These are phyloP conservation scores for Penicillium roqueforti DNA, from an alignment of 495 filamentous ascomycete genomes.

Conservation along the genomic window DNA sequence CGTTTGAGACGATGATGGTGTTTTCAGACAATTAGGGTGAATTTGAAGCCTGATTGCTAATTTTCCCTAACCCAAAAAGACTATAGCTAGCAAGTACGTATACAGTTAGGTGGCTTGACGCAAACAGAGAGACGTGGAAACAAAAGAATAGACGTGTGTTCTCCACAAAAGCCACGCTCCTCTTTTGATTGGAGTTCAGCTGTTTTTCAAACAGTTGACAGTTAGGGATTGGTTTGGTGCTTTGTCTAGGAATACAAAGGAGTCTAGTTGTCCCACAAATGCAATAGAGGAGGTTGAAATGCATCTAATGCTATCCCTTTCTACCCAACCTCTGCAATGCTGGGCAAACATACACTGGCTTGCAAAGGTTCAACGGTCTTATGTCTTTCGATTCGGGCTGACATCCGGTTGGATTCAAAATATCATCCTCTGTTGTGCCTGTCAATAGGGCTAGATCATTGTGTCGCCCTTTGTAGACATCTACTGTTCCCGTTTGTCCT, in stretches of 20 bases:
- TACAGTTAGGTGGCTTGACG: conserved; percentile 8
- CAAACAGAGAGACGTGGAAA: conserved; percentile 7
- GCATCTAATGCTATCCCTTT: conserved; percentile 5
- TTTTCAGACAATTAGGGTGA: background rate
- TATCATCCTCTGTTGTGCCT: conserved; percentile 8
- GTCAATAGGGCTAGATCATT: conserved; percentile 1
- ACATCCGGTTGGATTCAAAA: conserved; percentile 4
- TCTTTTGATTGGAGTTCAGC: conserved; percentile 8
- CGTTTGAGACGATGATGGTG: background rate
- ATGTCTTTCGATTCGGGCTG: conserved; percentile 4
- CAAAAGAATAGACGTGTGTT: conserved; percentile 4
- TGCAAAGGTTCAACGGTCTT: background rate
- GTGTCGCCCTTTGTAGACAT: background rate
- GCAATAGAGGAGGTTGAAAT: background rate
- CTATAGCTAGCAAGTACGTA: background rate
- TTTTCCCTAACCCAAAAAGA: background rate
- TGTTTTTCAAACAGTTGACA: conserved; percentile 2
- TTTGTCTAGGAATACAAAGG: conserved; percentile 1
- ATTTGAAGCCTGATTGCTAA: background rate
- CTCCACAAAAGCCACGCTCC: conserved; percentile 1
- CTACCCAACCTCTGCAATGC: conserved; percentile 1
- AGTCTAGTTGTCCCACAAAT: background rate
- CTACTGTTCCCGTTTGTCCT: background rate
- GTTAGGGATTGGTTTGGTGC: conserved; percentile 1
- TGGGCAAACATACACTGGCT: conserved; percentile 1